Percentiles rank a stretch among this genome's conserved stretches.
phyloP scores from a whole-genome alignment of 495 filamentous ascomycete genomes.

The Emericellopsis terricola region DNA sequence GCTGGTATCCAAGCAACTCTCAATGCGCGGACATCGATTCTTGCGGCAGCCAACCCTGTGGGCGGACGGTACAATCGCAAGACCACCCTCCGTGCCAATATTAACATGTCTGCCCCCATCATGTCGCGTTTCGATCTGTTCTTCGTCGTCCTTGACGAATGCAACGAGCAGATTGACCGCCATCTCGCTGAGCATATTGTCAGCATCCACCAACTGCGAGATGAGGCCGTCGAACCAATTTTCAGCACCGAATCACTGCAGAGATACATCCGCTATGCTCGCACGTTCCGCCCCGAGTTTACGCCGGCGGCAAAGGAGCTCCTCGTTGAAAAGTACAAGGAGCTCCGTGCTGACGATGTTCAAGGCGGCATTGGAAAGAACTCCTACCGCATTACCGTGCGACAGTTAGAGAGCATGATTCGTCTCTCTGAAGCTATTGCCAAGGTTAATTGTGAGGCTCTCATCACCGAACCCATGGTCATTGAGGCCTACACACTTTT shows the following conservation, averaged over 20 bases:
- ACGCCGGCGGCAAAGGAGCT: conserved; percentile 67
- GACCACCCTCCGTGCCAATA: conserved; percentile 76
- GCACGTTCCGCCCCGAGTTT: conserved; percentile 89
- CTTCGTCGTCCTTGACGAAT: conserved; percentile 96
- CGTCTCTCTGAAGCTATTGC: conserved; percentile 90
- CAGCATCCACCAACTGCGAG: conserved; percentile 77
- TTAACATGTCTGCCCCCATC: conserved; percentile 97
- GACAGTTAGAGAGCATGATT: conserved; percentile 90
- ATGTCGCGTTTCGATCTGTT: conserved; percentile 99
- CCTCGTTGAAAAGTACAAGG: conserved; percentile 89
- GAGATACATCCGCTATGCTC: conserved; percentile 90
- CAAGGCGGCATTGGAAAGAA: conserved; percentile 88
- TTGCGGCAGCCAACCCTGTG: conserved; percentile 92
- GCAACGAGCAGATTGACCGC: conserved; percentile 78
- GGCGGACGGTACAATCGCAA: conserved; percentile 95
- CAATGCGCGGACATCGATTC: conserved; percentile 85
- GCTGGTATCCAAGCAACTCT: conserved; percentile 97
- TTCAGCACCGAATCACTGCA: conserved; percentile 94
- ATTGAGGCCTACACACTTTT: conserved; percentile 80
- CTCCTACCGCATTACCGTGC: conserved; percentile 89
- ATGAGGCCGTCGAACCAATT: conserved; percentile 78
- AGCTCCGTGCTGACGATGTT: conserved; percentile 81
- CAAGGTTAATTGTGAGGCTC: conserved; percentile 90
- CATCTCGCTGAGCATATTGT: conserved; percentile 91
- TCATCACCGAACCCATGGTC: conserved; percentile 71